phyloP scores from a whole-genome alignment of 495 filamentous ascomycete species.

The Trichoderma orchidacearum region DNA sequence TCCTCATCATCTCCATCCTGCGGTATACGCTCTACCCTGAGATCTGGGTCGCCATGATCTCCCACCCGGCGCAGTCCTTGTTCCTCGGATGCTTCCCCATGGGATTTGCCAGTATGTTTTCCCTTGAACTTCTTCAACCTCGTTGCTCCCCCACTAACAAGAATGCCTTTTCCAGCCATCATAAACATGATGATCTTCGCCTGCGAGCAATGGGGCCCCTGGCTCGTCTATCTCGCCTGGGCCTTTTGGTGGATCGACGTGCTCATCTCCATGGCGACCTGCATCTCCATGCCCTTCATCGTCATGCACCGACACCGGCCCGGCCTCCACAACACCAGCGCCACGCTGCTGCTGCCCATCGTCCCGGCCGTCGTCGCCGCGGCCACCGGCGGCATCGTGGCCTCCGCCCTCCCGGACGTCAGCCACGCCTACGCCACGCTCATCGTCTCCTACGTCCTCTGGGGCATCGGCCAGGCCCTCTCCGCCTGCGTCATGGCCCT shows the following conservation, averaged over 20 bases:
- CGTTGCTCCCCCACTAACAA: background rate
- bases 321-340: constrained; percentile 33
- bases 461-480: constrained; percentile 44
- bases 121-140: background rate
- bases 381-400: constrained; percentile 41
- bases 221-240: constrained; percentile 24
- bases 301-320: constrained; percentile 24
- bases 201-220: constrained; percentile 6
- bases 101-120: constrained; percentile 36
- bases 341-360: constrained; percentile 46
- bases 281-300: constrained; percentile 39
- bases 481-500: constrained; percentile 41
- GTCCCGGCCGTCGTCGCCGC: constrained; percentile 45
- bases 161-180: constrained; percentile 4
- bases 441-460: constrained; percentile 41
- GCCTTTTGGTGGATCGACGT: constrained; percentile 47
- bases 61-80: constrained; percentile 43
- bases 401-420: constrained; percentile 33
- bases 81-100: constrained; percentile 52
- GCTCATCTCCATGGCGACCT: constrained; percentile 32
- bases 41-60: constrained; percentile 42
- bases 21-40: constrained; percentile 45
- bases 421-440: constrained; percentile 43
- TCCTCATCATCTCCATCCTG: constrained; percentile 25
- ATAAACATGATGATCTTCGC: constrained; percentile 11